phyloP scores from a whole-genome alignment of 495 filamentous ascomycete species.

The Articulospora tetracladia region DNA sequence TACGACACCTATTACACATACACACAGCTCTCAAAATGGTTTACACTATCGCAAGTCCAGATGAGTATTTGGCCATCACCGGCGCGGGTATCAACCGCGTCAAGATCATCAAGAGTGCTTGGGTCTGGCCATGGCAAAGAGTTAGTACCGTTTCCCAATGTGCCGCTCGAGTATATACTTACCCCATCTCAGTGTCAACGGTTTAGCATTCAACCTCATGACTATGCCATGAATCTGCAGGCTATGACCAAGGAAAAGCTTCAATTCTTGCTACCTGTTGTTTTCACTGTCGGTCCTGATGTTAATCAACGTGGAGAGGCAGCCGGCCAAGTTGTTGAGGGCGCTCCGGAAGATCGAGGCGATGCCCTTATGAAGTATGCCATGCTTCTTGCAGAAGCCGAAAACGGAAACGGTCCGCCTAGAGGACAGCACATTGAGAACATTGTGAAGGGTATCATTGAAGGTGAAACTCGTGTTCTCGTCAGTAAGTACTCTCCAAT shows the following conservation, averaged over 20 bases:
- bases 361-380: slow-evolving; percentile 72
- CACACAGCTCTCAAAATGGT: slow-evolving; percentile 13
- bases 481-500: slow-evolving; percentile 67
- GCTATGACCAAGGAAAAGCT: slow-evolving; percentile 85
- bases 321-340: slow-evolving; percentile 17
- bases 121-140: slow-evolving; percentile 64
- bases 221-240: slow-evolving; percentile 70
- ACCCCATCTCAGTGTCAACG: slow-evolving; percentile 29
- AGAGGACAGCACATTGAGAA: slow-evolving; percentile 61
- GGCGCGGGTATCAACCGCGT: slow-evolving; percentile 68
- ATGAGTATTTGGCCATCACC: slow-evolving; percentile 75
- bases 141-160: slow-evolving; percentile 4
- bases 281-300: slow-evolving; percentile 79
- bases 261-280: slow-evolving; percentile 72
- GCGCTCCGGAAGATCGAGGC: slow-evolving; percentile 19
- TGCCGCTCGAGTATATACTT: background rate
- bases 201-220: slow-evolving; percentile 67
- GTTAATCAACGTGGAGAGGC: slow-evolving; percentile 47
- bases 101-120: slow-evolving; percentile 68
- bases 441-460: slow-evolving; percentile 86
- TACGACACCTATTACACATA: background rate
- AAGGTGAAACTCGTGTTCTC: slow-evolving; percentile 76
- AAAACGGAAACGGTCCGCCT: slow-evolving; percentile 22
- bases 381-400: slow-evolving; percentile 63
- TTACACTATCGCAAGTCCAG: slow-evolving; percentile 19